Base-by-base conservation (phyloP, 305 asterid species). In the Plantago lanceolata region DNA sequence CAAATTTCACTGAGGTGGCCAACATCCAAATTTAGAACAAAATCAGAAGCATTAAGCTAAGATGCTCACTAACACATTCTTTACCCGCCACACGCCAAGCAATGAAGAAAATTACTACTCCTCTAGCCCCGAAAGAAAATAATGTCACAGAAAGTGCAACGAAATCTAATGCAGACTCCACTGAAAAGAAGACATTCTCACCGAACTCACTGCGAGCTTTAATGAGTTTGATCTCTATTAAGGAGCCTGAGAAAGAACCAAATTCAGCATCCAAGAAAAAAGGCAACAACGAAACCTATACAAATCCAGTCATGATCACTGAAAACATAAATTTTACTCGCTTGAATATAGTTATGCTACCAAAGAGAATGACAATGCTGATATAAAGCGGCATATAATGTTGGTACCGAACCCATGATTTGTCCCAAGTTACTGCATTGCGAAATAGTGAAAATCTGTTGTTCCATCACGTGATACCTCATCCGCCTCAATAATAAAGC, bases 1-100 rank as follows among this genome's bases (percentile, higher is more conserved):
- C 44, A 37, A 6, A 37, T 37, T 37, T 37, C 13, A 37, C 13
- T 37, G 44, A 2, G 44, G 44, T 37, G 44, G 12, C 8, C 13
- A 37, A 37, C 44, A 37, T 37, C 13, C 13, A 37, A 37, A 37
- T 37, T 37, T 33, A 37, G 44, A 37, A 37, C 13, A 37, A 6
- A 6, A 37, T 37, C 44, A 37, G 13, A 37, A 37, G 44, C 44
- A 37, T 37, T 37, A 9, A 8, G 13, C n/a, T n/a, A n/a, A n/a
- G n/a, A n/a, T n/a, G n/a, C n/a, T n/a, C n/a, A n/a, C n/a, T n/a
- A n/a, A n/a, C n/a, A n/a, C n/a, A n/a, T n/a, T n/a, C n/a, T n/a
- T n/a, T n/a, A n/a, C 86, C 85, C 59, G 56, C 74, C 16, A 54
- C 86, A 18, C 90, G 71, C 83, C 11, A 77, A 78, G 67, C 84